phyloP scores from a whole-genome alignment of 768 basidiomycete genomes.

The Dacryopinax primogenitus region DNA sequence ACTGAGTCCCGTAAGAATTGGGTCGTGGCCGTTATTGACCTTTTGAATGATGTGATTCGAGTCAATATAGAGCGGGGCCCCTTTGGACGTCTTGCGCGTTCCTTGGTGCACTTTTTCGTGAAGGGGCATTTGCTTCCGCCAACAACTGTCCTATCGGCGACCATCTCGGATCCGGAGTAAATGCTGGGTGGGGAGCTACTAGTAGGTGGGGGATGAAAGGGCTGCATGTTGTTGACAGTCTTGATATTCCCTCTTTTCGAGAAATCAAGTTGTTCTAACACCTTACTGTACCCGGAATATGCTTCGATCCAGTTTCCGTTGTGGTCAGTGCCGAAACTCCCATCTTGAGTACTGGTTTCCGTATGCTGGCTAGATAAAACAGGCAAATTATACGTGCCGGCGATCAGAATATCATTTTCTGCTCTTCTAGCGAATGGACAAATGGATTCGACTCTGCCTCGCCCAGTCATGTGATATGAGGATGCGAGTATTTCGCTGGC shows the following conservation, averaged over 20 bases:
- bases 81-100: neutral
- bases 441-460: neutral
- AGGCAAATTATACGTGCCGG: neutral
- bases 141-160: neutral
- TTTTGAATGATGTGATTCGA: conserved; percentile 1
- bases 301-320: no score
- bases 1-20: neutral
- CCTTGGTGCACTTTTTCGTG: conserved; percentile 7
- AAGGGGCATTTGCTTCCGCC: neutral
- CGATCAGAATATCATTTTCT: neutral
- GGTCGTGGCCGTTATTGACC: conserved; percentile 1
- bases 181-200: neutral
- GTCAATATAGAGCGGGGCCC: neutral
- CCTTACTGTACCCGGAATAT: no score
- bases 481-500: no score
- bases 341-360: no score
- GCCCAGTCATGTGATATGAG: neutral
- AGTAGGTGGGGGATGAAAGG: no score
- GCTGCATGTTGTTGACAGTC: no score
- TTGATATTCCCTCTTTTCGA: no score
- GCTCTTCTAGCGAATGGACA: neutral
- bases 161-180: neutral
- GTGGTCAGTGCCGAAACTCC: no score
- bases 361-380: neutral
- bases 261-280: no score